phyloP scores from a whole-genome alignment of 805 yeast genomes.

The Zygosaccharomyces siamensis region DNA sequence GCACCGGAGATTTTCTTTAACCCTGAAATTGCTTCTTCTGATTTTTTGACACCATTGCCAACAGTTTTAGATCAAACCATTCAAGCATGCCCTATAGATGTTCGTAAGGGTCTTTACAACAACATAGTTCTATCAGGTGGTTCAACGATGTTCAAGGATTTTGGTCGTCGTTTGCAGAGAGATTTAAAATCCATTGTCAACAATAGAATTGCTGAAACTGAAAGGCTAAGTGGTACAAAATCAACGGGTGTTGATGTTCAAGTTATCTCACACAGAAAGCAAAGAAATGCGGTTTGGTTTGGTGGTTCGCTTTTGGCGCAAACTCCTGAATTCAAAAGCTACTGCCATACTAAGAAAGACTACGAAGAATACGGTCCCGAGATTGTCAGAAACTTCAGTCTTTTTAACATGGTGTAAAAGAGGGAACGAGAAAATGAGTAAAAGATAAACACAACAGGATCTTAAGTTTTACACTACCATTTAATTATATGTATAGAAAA shows the following conservation, averaged over 20 bases:
- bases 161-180: constrained; percentile 95
- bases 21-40: constrained; percentile 95
- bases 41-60: constrained; percentile 93
- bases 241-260: constrained; percentile 95
- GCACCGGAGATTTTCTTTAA: constrained; percentile 99
- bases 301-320: constrained; percentile 97
- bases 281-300: constrained; percentile 98
- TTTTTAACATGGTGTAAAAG: constrained; percentile 77
- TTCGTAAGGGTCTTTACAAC: constrained; percentile 90
- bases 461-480: constrained; percentile 1
- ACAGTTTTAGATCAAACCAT: constrained; percentile 93
- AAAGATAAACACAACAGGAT: background rate
- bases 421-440: background rate
- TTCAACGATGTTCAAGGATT: constrained; percentile 97
- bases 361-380: constrained; percentile 98
- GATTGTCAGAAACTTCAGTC: constrained; percentile 93
- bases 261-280: constrained; percentile 95
- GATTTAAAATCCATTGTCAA: constrained; percentile 84
- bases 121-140: constrained; percentile 97
- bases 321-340: constrained; percentile 92
- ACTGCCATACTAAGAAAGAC: constrained; percentile 94
- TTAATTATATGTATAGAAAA: constrained; percentile 6
- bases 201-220: constrained; percentile 80
- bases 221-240: constrained; percentile 63
- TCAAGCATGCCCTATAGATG: constrained; percentile 95